Percentiles rank a stretch among this genome's conserved stretches.
These are phyloP conservation scores for Cryphonectria nitschkei DNA, from an alignment of 2,329 filamentous ascomycete species.

Conservation along the genomic window DNA sequence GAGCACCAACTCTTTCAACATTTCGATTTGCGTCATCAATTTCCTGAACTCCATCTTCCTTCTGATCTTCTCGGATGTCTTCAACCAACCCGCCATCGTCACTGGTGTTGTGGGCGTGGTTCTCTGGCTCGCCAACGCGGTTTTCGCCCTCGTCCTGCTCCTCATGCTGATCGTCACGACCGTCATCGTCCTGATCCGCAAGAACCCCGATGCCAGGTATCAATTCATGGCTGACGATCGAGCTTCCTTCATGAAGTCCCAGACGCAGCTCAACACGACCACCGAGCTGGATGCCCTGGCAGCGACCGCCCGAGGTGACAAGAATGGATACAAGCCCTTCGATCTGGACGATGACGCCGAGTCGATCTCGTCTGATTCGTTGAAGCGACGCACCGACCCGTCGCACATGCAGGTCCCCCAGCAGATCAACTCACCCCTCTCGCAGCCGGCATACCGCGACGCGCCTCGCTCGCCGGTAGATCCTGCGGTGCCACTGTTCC, in stretches of 20 bases:
- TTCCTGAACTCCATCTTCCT: constrained; percentile 90
- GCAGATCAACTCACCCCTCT: constrained; percentile 24
- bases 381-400: constrained; percentile 49
- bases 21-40: constrained; percentile 86
- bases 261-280: constrained; percentile 74
- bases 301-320: constrained; percentile 85
- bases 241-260: constrained; percentile 96
- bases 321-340: constrained; percentile 60
- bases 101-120: constrained; percentile 87
- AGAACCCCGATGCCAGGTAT: constrained; percentile 93
- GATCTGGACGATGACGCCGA: constrained; percentile 75
- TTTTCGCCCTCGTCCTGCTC: constrained; percentile 79
- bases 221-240: constrained; percentile 96
- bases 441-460: constrained; percentile 32
- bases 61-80: constrained; percentile 84
- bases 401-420: constrained; percentile 29
- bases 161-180: constrained; percentile 81
- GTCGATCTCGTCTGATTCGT: constrained; percentile 64
- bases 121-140: constrained; percentile 86
- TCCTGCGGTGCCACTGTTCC: constrained; percentile 56
- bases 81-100: constrained; percentile 80
- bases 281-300: constrained; percentile 91
- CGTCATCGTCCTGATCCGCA: constrained; percentile 70
- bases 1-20: constrained; percentile 96
- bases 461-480: constrained; percentile 51